Evolutionary conservation across 768 basidiomycete genomes (phyloP).

Genomic region (Agaricus bisporus): DNA sequence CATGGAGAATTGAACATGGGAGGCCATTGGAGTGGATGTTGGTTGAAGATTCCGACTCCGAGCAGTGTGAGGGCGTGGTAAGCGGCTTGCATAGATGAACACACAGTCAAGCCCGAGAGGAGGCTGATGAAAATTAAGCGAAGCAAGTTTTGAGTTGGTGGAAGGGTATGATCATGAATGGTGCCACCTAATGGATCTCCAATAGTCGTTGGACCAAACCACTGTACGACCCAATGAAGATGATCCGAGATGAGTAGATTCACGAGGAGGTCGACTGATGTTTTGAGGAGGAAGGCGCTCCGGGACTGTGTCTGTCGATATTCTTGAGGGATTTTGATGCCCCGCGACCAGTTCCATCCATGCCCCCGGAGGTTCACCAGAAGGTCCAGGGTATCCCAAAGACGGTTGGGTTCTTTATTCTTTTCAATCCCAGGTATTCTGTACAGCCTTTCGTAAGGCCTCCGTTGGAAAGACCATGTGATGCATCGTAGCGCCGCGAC

Average conservation of each 20-base stretch:
- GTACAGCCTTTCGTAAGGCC: slow-evolving; percentile 25
- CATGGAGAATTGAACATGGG: slow-evolving; percentile 57
- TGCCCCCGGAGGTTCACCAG: slow-evolving; percentile 45
- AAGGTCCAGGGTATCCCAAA: slow-evolving; percentile 34
- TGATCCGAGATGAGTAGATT: slow-evolving; percentile 37
- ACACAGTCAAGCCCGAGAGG: slow-evolving; percentile 37
- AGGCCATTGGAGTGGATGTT: slow-evolving; percentile 53
- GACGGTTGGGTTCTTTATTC: slow-evolving; percentile 4
- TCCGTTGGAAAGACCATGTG: slow-evolving; percentile 32
- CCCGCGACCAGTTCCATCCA: slow-evolving; percentile 56
- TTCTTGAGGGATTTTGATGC: slow-evolving; percentile 34
- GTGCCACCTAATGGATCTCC: slow-evolving; percentile 32
- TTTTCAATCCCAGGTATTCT: slow-evolving; percentile 10
- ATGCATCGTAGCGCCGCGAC: slow-evolving; percentile 30
- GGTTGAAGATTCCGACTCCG: slow-evolving; percentile 39
- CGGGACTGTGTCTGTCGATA: slow-evolving; percentile 33
- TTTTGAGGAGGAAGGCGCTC: slow-evolving; percentile 28
- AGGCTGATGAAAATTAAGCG: slow-evolving; percentile 39
- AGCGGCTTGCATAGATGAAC: slow-evolving; percentile 35
- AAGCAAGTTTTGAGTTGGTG: slow-evolving; percentile 29
- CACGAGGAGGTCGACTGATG: slow-evolving; percentile 24
- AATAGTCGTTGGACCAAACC: slow-evolving; percentile 36
- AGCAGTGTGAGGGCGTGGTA: slow-evolving; percentile 38
- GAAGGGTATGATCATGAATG: slow-evolving; percentile 34
- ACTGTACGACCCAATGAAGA: slow-evolving; percentile 40